Conservation (phyloP, 2,329 filamentous ascomycete species). For the Xylariales sp. region DNA sequence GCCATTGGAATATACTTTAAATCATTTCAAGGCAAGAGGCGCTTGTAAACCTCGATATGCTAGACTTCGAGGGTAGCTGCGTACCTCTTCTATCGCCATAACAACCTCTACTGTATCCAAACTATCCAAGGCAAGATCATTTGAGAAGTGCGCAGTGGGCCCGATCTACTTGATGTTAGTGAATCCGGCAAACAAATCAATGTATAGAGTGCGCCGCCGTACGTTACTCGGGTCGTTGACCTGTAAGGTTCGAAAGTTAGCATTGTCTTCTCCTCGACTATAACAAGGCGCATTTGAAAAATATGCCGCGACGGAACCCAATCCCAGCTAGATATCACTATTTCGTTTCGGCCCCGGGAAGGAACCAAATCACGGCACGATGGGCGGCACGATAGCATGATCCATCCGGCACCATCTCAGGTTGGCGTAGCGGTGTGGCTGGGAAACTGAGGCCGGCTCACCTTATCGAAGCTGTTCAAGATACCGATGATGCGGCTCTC, state of each 20-base stretch:
- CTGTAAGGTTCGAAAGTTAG: constrained; percentile 56
- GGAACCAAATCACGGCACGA: neutral
- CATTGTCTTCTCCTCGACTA: constrained; percentile 9
- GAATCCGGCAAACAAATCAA: constrained; percentile 7
- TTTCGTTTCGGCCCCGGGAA: neutral
- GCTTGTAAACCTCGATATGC: constrained; percentile 12
- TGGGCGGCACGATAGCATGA: neutral
- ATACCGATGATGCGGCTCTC: constrained; percentile 93
- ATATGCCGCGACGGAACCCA: constrained; percentile 22
- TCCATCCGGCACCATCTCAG: neutral
- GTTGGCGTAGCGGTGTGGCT: no score
- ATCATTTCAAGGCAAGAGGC: constrained; percentile 13
- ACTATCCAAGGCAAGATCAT: constrained; percentile 96
- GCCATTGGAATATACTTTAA: constrained; percentile 12
- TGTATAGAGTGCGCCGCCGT: constrained; percentile 49
- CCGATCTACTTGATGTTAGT: constrained; percentile 73
- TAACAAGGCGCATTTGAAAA: constrained; percentile 3
- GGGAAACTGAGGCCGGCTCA: constrained; percentile 55
- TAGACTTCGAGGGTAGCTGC: neutral
- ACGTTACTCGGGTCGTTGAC: constrained; percentile 75
- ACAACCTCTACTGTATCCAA: constrained; percentile 99
- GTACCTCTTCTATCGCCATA: constrained; percentile 99
- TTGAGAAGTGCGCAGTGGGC: constrained; percentile 87
- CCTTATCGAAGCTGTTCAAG: constrained; percentile 97
- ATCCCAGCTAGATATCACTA: neutral